Base-by-base conservation (phyloP, 768 basidiomycete species). In the Lactarius tabidus region DNA sequence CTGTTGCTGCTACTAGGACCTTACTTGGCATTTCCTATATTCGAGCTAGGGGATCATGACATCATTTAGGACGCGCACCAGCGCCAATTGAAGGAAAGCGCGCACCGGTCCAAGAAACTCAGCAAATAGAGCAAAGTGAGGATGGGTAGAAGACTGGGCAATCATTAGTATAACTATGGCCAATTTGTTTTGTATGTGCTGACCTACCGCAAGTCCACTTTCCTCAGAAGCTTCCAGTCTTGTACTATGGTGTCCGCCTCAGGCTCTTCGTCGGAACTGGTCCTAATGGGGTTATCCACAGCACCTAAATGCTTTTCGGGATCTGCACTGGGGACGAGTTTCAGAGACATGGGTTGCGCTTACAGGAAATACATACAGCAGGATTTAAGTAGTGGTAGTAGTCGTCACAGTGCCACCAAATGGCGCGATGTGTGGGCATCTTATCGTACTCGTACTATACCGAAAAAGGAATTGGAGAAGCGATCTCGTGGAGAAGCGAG, bases 21-120 rank as follows among this genome's bases (percentile, higher is more conserved):
- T 62, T 63, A 77, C 78, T 73, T 77, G 53, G 79, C 77, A 64
- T 78, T 80, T 31, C 73, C 77, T 56, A 80, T 75, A 61, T 78
- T 79, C 33, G 76, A 76, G 23, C 23, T 58, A 10, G 31, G 8
- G 33, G 56, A 33, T n/a, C n/a, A n/a, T 62, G 43, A 26, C 23
- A 23, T 48, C 12, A n/a, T 15, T 20, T 45, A 45, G 12, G 8
- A 59, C 33, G 12, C 12, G 12, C 10, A 12, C 10, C 45, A 14
- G 23, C 23, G 39, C 15, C 58, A n/a, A 15, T 7, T 33, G 36
- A 48, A 48, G 6, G 41, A 31, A 31, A 29, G 20, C 17, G 41
- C 72, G 39, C 63, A 77, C 77, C 78, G 67, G 62, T 79, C 79
- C 65, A 80, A 71, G 64, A 80, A 81, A 39, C 75, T 77, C 33